Evolutionary conservation across 2,329 filamentous ascomycete species (phyloP), one percentile per base, ranked within the genome.

Genomic region (Alternaria infectoria): DNA sequence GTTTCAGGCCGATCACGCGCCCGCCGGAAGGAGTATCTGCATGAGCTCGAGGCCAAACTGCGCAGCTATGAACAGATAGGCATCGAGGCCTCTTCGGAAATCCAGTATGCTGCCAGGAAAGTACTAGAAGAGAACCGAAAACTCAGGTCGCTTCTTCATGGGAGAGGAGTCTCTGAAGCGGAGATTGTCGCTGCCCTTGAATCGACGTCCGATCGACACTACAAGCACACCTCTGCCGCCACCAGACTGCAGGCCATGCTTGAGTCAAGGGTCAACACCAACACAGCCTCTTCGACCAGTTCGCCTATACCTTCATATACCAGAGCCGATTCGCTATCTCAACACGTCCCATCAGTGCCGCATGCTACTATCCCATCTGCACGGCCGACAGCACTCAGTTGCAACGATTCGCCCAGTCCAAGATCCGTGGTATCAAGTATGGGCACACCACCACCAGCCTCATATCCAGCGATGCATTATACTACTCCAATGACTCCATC

Each of bases 61-160:
- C 86, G 88, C 50, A 80, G 81, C 56, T 92, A 86, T 74, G 89
- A 93, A 76, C 83, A 87, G 40, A 82, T 86, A 30, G 91, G 91
- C 17, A 85, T 91, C 52, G 86, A 90, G 72, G 91, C 90, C 4
- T 90, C 89, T 1, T 82, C 86, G n/a, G 90, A 93, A 73, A 88
- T 93, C 11, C 91, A 93, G 74, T 81, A 85, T 54, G 91, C 90
- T 1, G 91, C 91, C 2, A 83, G 89, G 59, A 86, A 82, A 58
- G 91, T 93, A 3, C 85, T 88, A 5, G 88, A 90, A 15, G 90
- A 94, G 77, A 93, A 93, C 76, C 85, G 81, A 62, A 86, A 86
- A 57, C 82, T 93, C 59, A 84, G 90, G 21, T 80, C 80, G 15
- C 81, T 93, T 17, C 83, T 93, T 32, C 81, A 83, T 55, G 80